Evolutionary conservation across 202 grass and related monocot species (phyloP).

Genomic region (Zoysia matrella): DNA sequence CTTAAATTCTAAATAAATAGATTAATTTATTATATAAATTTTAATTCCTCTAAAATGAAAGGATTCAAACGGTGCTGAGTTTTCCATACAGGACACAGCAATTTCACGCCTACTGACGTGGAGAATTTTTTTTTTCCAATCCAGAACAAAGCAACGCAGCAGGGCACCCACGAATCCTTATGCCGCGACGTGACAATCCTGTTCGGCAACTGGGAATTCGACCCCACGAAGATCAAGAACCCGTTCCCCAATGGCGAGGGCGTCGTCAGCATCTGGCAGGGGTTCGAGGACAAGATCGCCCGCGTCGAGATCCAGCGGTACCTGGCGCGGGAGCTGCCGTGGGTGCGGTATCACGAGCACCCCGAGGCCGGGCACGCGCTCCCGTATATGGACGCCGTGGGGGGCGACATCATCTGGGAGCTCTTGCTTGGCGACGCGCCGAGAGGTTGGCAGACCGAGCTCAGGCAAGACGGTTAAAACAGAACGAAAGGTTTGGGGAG

Average conservation of each 20-base stretch:
- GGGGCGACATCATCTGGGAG: slow-evolving; percentile 48
- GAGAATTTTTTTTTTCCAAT: neutral
- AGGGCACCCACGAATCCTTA: slow-evolving; percentile 58
- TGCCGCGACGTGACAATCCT: slow-evolving; percentile 57
- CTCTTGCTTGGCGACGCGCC: slow-evolving; percentile 53
- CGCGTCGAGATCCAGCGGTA: slow-evolving; percentile 67
- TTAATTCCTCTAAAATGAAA: too few species aligned
- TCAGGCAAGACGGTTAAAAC: neutral
- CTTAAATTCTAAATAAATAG: too few species aligned
- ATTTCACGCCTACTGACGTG: neutral
- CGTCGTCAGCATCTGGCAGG: slow-evolving; percentile 69
- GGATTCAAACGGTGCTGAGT: too few species aligned
- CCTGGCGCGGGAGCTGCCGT: slow-evolving; percentile 60
- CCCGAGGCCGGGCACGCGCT: slow-evolving; percentile 59
- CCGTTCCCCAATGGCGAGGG: slow-evolving; percentile 69
- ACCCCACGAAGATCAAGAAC: slow-evolving; percentile 54
- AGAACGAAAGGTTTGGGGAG: too few species aligned
- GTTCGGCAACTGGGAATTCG: slow-evolving; percentile 69
- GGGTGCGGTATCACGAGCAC: slow-evolving; percentile 74
- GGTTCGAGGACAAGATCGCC: slow-evolving; percentile 59
- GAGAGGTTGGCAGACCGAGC: neutral
- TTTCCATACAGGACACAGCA: too few species aligned
- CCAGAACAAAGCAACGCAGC: slow-evolving; percentile 53
- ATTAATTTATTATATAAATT: too few species aligned
- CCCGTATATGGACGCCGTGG: slow-evolving; percentile 15